Evolutionary conservation across 164 flowering plant species (phyloP).

Genomic region (Buxus sempervirens): DNA sequence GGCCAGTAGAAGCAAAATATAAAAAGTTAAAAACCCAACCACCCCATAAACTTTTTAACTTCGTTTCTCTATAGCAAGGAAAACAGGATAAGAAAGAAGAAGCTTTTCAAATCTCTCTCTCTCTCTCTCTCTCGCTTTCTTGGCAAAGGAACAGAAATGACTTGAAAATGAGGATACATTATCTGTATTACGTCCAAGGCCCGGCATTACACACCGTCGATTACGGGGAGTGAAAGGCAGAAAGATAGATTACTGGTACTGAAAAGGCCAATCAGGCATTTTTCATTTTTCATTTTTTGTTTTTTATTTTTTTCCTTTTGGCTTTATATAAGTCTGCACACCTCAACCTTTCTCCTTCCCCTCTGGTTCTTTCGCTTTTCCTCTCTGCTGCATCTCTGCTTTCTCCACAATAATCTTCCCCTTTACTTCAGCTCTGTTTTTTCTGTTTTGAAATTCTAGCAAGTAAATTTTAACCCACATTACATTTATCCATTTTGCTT

Average conservation of each 20-base stretch:
- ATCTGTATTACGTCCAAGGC: constrained; percentile 8
- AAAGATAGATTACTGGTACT: background rate
- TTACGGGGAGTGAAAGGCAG: background rate
- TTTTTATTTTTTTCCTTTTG: background rate
- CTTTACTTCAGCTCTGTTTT: constrained; percentile 11
- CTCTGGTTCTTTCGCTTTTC: constrained; percentile 1
- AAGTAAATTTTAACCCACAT: too few relatives aligned
- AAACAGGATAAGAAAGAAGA: background rate
- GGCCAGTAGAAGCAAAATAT: constrained; percentile 1
- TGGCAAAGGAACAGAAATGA: background rate
- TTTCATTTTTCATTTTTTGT: constrained; percentile 12
- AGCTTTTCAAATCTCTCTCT: constrained; percentile 1
- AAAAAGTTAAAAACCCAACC: constrained; percentile 3
- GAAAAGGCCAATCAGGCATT: constrained; percentile 29
- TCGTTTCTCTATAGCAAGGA: background rate
- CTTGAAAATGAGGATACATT: background rate
- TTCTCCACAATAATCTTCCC: background rate
- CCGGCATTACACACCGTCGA: constrained; percentile 6
- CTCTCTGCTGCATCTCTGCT: background rate
- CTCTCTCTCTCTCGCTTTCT: too few relatives aligned
- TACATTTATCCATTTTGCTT: too few relatives aligned
- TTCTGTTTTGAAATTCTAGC: too few relatives aligned
- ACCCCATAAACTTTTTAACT: background rate
- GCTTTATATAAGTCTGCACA: constrained; percentile 2
- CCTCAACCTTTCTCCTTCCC: constrained; percentile 11